phyloP scores from a whole-genome alignment of 495 filamentous ascomycete genomes.

The Parathielavia hyrcaniae region DNA sequence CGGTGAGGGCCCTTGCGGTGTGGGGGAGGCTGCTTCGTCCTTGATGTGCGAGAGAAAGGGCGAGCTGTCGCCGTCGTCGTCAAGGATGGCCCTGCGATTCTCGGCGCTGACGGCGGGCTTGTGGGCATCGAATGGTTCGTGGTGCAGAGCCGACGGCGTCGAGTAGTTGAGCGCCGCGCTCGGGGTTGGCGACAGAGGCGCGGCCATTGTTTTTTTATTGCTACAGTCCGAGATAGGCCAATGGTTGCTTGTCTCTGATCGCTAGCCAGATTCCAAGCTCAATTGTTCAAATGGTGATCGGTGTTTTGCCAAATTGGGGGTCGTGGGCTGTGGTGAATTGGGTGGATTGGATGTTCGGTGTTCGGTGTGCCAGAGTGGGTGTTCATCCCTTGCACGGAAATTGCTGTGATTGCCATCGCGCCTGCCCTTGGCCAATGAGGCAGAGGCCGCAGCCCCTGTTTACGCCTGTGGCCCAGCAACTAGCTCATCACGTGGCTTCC shows the following conservation, averaged over 20 bases:
- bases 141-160: constrained; percentile 27
- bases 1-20: constrained; percentile 28
- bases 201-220: constrained; percentile 29
- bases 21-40: constrained; percentile 25
- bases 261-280: neutral
- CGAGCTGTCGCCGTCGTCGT: constrained; percentile 26
- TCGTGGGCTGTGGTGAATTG: neutral
- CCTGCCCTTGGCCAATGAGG: constrained; percentile 12
- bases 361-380: neutral
- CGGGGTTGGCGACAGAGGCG: constrained; percentile 34
- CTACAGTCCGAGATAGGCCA: neutral
- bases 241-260: neutral
- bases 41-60: constrained; percentile 26
- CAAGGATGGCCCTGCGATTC: constrained; percentile 10
- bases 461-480: constrained; percentile 28
- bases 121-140: constrained; percentile 27
- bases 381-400: constrained; percentile 17
- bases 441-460: constrained; percentile 15
- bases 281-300: neutral
- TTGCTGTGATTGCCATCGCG: constrained; percentile 19
- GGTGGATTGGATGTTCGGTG: constrained; percentile 2
- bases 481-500: neutral
- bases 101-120: constrained; percentile 19
- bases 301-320: constrained; percentile 3
- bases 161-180: constrained; percentile 36